Evolutionary conservation across 768 basidiomycete genomes (phyloP).

Genomic region (Gyrodon lividus): DNA sequence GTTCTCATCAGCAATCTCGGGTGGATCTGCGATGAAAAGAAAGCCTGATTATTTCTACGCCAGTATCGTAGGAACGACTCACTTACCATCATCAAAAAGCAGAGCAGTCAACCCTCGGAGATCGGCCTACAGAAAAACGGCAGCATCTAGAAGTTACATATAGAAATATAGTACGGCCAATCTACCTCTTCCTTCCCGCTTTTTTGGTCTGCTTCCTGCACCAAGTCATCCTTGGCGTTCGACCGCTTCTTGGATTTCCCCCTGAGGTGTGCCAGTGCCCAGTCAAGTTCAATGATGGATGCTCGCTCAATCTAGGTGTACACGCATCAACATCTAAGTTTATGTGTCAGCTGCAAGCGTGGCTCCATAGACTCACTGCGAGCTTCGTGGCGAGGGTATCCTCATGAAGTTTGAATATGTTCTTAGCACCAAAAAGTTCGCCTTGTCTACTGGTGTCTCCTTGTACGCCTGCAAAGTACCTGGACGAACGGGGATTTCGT

Average conservation of each 20-base stretch:
- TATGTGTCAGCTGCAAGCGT: not conserved
- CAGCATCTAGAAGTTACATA: not conserved
- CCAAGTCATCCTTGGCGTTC: constrained; percentile 38
- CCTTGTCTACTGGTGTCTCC: constrained; percentile 73
- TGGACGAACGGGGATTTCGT: constrained; percentile 21
- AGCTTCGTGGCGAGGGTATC: constrained; percentile 68
- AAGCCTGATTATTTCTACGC: not conserved
- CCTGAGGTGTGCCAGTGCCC: constrained; percentile 73
- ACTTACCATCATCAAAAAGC: constrained; percentile 69
- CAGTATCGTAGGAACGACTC: not conserved
- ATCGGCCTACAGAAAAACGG: constrained; percentile 40
- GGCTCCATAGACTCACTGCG: constrained; percentile 46
- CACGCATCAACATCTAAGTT: not conserved
- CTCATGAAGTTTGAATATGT: constrained; percentile 81
- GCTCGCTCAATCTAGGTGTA: constrained; percentile 73
- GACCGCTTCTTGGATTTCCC: constrained; percentile 36
- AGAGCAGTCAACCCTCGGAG: constrained; percentile 61
- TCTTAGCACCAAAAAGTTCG: constrained; percentile 82
- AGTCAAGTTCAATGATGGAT: constrained; percentile 70
- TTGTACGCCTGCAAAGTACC: constrained; percentile 82
- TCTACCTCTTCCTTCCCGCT: constrained; percentile 37
- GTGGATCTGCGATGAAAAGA: constrained; percentile 33
- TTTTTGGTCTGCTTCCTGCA: constrained; percentile 45
- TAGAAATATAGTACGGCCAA: not conserved
- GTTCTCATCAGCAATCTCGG: constrained; percentile 42